Evolutionary conservation across 495 filamentous ascomycete genomes (phyloP).

Genomic region (Articulospora tetracladia): DNA sequence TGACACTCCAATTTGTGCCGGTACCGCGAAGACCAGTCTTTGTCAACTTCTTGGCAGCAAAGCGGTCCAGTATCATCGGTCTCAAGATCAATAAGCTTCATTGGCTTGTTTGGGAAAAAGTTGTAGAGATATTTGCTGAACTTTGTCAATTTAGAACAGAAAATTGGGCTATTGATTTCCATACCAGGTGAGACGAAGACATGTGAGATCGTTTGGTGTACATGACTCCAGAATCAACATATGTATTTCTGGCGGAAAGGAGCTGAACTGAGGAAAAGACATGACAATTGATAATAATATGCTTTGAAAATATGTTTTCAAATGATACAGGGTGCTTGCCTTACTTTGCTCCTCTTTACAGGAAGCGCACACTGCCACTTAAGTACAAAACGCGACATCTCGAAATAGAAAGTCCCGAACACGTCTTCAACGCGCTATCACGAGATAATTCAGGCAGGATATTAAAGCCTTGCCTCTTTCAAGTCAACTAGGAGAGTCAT

Average conservation of each 20-base stretch:
- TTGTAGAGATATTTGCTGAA: slow-evolving; percentile 21
- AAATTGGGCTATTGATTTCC: not conserved
- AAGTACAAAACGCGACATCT: slow-evolving; percentile 11
- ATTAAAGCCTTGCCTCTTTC: not conserved
- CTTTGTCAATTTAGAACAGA: not conserved
- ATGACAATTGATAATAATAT: not conserved
- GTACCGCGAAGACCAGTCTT: not conserved
- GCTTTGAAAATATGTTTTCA: not conserved
- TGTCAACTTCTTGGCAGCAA: not conserved
- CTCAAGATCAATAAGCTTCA: not conserved
- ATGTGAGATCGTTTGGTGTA: slow-evolving; percentile 18
- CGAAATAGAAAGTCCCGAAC: slow-evolving; percentile 10
- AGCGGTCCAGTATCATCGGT: slow-evolving; percentile 3
- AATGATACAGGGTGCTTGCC: not conserved
- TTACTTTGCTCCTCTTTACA: not conserved
- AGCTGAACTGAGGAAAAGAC: slow-evolving; percentile 16
- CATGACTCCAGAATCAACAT: slow-evolving; percentile 15
- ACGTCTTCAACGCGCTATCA: slow-evolving; percentile 17
- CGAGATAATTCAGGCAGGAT: slow-evolving; percentile 17
- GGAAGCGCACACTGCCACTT: not conserved
- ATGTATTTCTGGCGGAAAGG: slow-evolving; percentile 23
- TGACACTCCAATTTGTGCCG: slow-evolving; percentile 14
- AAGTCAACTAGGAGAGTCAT: not conserved
- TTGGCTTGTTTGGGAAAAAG: not conserved
- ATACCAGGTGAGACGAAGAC: slow-evolving; percentile 25